Base-by-base conservation (phyloP, 768 basidiomycete genomes). In the Ramaria sp. region DNA sequence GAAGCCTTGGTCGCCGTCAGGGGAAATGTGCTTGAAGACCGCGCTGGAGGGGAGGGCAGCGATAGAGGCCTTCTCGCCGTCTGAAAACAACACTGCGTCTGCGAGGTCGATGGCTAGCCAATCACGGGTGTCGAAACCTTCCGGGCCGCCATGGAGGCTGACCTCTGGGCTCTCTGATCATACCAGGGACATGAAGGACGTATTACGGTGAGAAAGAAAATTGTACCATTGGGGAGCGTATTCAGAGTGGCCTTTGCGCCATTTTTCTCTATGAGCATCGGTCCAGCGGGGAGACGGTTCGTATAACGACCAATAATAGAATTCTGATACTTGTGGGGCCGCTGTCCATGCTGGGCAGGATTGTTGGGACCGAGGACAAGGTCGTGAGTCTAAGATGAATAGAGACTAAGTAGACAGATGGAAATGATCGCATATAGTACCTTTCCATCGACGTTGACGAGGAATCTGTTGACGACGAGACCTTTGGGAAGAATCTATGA, bases 361-460 rank as follows among this genome's bases (percentile, higher is more conserved):
- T 72, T 68, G 70, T 86, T 82, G 39, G 87, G 86, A 17, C 86
- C 87, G 61, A 87, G 75, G 43, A 89, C 79, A 58, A 89, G 77
- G 67, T 88, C 87, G 69, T 88, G 84, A 6, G 82, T 85, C 84
- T 86, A 61, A 6, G 54, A 39, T 60, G 53, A 33, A 42, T 33
- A n/a, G n/a, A 49, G 19, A 33, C 2, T 37, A 12, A 33, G 27
- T 10, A 38, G 45, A 39, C 59, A 46, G 52, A 1, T 51, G 45
- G 53, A 30, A 9, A 9, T 12, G 30, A 39, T n/a, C 9, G 9
- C 33, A 63, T 73, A 60, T 65, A 27, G 2, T 27, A 83, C 84
- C 67, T 75, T 77, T 45, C 84, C 86, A 64, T 82, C 78, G 41
- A 75, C 76, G 62, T 84, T 80, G 34, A 86, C 78, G 60, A 83